Evolutionary conservation across 1,284 basidiomycete species (phyloP), one percentile per base, ranked within the genome.

Genomic region (Fomitopsis palustris): DNA sequence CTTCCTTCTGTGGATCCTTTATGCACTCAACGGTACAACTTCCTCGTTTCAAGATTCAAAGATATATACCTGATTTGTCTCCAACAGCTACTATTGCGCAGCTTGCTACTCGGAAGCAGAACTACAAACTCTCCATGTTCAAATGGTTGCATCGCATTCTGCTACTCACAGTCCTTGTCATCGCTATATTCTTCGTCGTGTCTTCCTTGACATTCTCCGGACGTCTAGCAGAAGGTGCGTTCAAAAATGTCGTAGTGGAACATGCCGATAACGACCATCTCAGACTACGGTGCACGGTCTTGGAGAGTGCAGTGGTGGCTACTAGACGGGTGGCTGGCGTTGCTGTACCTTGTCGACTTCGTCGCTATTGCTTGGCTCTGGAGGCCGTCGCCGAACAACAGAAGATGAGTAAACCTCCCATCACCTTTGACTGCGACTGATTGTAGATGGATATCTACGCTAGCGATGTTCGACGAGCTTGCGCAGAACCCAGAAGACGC

Each of bases 271-370:
- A 55, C 17, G 7, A 27, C n/a, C 0, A 3, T 23, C 39, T 16
- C 10, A 94, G 93, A 96, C 70, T 98, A 96, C 70, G 90, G 93
- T 7, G 92, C 96, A 1, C 88, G 90, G 62, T 92, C 93, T n/a
- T 99, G 96, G 96, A 84, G 84, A 64, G 85, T 87, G 56, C 86
- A 96, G 54, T 99, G 97, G 97, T 94, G 95, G 85, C 78, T 99
- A 16, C 82, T 99, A 45, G 97, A 99, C 68, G 97, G 95, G n/a
- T 98, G 94, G 82, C 82, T 98, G 31, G 86, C 91, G 1, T 78
- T 95, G 31, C 85, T 97, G 37, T 97, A 95, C 72, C 83, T 95
- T 53, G 75, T 81, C 35, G 87, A 90, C 49, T 98, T 99, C 72
- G 76, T 80, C 51, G 79, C 85, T 9, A 94, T 98, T 63, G 87